Conservation (phyloP, 768 basidiomycete genomes). For the Kwoniella europaea region DNA sequence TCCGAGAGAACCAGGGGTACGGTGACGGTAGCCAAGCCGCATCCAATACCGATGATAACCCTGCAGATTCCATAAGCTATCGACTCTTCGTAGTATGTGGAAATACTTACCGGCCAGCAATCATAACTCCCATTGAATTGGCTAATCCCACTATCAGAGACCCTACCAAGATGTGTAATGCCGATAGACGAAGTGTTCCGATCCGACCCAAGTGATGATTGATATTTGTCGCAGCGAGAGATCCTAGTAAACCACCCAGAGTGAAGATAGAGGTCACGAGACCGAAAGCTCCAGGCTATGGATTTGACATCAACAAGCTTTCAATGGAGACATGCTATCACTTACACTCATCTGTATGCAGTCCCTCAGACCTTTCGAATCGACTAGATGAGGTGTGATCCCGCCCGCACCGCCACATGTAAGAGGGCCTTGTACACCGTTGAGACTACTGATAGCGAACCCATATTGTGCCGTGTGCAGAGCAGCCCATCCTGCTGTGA, state of each 20-base stretch:
- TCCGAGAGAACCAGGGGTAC: constrained; percentile 84
- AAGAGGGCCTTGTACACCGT: constrained; percentile 72
- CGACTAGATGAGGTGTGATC: constrained; percentile 13
- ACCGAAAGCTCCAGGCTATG: constrained; percentile 68
- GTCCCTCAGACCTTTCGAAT: constrained; percentile 23
- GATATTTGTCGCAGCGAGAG: constrained; percentile 30
- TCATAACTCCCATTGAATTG: constrained; percentile 28
- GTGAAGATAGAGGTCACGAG: constrained; percentile 83
- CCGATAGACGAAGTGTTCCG: constrained; percentile 36
- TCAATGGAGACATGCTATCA: neutral
- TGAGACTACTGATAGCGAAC: constrained; percentile 84
- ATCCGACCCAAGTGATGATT: constrained; percentile 37
- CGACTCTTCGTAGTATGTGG: neutral
- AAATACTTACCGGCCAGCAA: constrained; percentile 39
- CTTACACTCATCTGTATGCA: constrained; percentile 47
- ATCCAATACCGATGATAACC: constrained; percentile 52
- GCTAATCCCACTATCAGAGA: constrained; percentile 33
- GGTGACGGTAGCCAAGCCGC: constrained; percentile 61
- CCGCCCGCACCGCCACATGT: constrained; percentile 34
- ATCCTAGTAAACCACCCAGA: constrained; percentile 81
- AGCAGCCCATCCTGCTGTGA: constrained; percentile 47
- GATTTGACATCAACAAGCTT: neutral
- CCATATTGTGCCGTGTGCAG: constrained; percentile 63
- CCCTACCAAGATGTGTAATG: constrained; percentile 36
- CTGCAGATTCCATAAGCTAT: constrained; percentile 18